These are phyloP conservation scores for Parastagonospora avenae DNA, from an alignment of 2,329 filamentous ascomycete genomes.

Conservation along the genomic window DNA sequence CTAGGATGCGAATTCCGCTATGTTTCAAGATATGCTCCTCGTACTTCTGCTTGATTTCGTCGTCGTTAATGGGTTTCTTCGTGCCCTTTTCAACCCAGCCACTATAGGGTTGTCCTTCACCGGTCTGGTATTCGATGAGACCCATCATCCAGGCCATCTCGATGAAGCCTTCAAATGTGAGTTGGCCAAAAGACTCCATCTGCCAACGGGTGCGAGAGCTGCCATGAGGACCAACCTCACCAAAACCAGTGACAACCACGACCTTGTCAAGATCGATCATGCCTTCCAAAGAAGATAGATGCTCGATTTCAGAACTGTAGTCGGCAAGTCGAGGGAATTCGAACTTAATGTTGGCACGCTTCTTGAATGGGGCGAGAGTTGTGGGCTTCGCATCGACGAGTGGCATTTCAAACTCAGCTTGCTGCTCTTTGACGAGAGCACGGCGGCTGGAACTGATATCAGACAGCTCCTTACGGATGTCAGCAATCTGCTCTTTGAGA, in stretches of 20 bases:
- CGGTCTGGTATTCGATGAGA: slow-evolving; percentile 98
- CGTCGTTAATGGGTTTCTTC: slow-evolving; percentile 94
- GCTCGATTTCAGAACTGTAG: background rate
- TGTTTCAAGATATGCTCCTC: slow-evolving; percentile 97
- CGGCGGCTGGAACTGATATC: slow-evolving; percentile 10
- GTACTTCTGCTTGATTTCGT: slow-evolving; percentile 96
- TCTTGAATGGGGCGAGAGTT: slow-evolving; percentile 76
- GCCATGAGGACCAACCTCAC: slow-evolving; percentile 96
- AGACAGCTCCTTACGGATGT: slow-evolving; percentile 13
- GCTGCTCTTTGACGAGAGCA: slow-evolving; percentile 11
- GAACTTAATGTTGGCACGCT: slow-evolving; percentile 97
- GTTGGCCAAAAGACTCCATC: slow-evolving; percentile 96
- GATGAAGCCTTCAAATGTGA: slow-evolving; percentile 95
- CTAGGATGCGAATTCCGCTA: slow-evolving; percentile 95
- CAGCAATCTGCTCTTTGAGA: slow-evolving; percentile 15
- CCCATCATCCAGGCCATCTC: slow-evolving; percentile 99
- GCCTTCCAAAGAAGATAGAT: slow-evolving; percentile 67
- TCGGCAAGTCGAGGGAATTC: slow-evolving; percentile 89
- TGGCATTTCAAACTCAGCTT: slow-evolving; percentile 9
- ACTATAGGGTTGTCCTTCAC: slow-evolving; percentile 95
- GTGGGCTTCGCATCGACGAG: background rate
- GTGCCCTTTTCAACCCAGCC: slow-evolving; percentile 96
- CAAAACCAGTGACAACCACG: slow-evolving; percentile 96
- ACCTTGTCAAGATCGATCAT: slow-evolving; percentile 99
- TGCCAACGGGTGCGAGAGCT: slow-evolving; percentile 98